Evolutionary conservation across 495 filamentous ascomycete genomes (phyloP).

Genomic region (Tuber indicum): DNA sequence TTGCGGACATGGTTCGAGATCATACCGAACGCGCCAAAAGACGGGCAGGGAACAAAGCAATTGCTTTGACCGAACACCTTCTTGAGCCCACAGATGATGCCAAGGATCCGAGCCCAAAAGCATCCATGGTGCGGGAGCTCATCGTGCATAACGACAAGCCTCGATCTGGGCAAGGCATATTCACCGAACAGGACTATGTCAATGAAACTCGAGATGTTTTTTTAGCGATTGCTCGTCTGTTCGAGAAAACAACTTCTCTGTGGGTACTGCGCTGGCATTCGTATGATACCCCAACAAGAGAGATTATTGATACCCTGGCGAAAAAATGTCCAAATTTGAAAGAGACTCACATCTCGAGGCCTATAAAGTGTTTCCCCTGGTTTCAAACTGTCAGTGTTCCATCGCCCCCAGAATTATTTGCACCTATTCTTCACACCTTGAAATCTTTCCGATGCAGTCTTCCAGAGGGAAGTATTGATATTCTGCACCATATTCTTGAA

Average conservation of each 20-base stretch:
- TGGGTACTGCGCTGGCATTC: slow-evolving; percentile 16
- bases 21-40: slow-evolving; percentile 4
- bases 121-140: slow-evolving; percentile 9
- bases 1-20: slow-evolving; percentile 8
- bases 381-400: not conserved
- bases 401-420: slow-evolving; percentile 3
- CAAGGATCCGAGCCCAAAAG: slow-evolving; percentile 3
- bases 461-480: not conserved
- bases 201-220: slow-evolving; percentile 10
- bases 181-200: slow-evolving; percentile 13
- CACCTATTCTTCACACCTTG: slow-evolving; percentile 10
- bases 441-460: slow-evolving; percentile 12
- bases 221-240: slow-evolving; percentile 5
- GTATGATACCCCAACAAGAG: slow-evolving; percentile 8
- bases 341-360: slow-evolving; percentile 16
- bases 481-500: slow-evolving; percentile 11
- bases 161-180: slow-evolving; percentile 4
- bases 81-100: not conserved
- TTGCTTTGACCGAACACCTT: slow-evolving; percentile 12
- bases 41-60: slow-evolving; percentile 7
- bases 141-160: slow-evolving; percentile 11
- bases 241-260: slow-evolving; percentile 7
- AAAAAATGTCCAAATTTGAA: slow-evolving; percentile 10
- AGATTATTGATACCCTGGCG: slow-evolving; percentile 13
- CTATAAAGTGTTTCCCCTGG: not conserved